Evolutionary conservation across 2,329 filamentous ascomycete species (phyloP).

Genomic region (Triangularia setosa): DNA sequence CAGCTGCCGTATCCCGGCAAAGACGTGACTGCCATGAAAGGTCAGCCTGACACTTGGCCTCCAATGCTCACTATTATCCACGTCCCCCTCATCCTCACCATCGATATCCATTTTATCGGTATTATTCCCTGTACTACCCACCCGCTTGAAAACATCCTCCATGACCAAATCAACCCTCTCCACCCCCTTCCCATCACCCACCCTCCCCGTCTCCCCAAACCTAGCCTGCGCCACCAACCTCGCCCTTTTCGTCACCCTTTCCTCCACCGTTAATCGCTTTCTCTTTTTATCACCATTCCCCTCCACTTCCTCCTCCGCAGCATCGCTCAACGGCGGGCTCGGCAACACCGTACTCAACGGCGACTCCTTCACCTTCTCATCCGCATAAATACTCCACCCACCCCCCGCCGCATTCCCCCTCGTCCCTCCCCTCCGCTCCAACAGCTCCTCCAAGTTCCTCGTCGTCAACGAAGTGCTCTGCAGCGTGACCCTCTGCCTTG

Average conservation of each 20-base stretch:
- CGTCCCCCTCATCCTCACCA: slow-evolving; percentile 17
- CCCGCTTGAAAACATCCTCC: slow-evolving; percentile 50
- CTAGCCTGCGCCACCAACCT: slow-evolving; percentile 61
- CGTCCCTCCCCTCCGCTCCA: slow-evolving; percentile 65
- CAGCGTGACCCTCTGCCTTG: slow-evolving; percentile 67
- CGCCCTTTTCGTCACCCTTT: slow-evolving; percentile 51
- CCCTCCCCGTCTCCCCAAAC: slow-evolving; percentile 60
- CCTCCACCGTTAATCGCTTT: slow-evolving; percentile 30
- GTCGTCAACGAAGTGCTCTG: slow-evolving; percentile 65
- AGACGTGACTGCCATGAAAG: slow-evolving; percentile 74
- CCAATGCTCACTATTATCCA: too few relatives aligned
- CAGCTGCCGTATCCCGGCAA: slow-evolving; percentile 72
- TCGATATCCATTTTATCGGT: slow-evolving; percentile 19
- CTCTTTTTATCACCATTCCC: slow-evolving; percentile 18
- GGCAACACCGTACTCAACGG: slow-evolving; percentile 53
- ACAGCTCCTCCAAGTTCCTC: slow-evolving; percentile 65
- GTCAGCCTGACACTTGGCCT: slow-evolving; percentile 60
- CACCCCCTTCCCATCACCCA: slow-evolving; percentile 56
- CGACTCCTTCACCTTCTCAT: slow-evolving; percentile 52
- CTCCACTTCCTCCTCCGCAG: slow-evolving; percentile 25
- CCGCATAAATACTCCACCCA: slow-evolving; percentile 75
- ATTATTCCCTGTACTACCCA: not conserved
- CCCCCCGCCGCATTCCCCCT: slow-evolving; percentile 69
- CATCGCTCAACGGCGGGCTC: slow-evolving; percentile 40
- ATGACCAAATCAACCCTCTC: slow-evolving; percentile 59